Percentiles rank a stretch among this genome's conserved stretches.
Conservation (phyloP, 139 green algal species). For the Chlorella sp. region DNA sequence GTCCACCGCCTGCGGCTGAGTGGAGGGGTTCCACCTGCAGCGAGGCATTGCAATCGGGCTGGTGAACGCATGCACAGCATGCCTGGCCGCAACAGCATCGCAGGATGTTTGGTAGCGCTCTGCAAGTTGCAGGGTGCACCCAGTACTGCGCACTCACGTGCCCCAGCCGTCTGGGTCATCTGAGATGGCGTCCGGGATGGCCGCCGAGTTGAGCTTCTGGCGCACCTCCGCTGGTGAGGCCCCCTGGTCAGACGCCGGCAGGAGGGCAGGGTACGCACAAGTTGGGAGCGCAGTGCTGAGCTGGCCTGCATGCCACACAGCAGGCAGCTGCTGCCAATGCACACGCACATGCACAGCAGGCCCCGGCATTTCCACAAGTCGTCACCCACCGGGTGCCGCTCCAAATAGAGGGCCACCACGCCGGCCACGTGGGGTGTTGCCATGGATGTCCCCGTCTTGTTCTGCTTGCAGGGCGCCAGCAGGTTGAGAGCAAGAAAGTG, state of each 20-base stretch:
- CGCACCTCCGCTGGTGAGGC: slow-evolving; percentile 50
- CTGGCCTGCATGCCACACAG: background rate
- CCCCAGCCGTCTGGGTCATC: slow-evolving; percentile 52
- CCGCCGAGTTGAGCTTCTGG: slow-evolving; percentile 46
- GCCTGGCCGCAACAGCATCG: too few relatives aligned
- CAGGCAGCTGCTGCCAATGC: background rate
- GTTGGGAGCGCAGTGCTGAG: background rate
- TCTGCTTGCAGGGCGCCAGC: too few relatives aligned
- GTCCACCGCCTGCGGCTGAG: slow-evolving; percentile 31
- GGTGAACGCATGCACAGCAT: too few relatives aligned
- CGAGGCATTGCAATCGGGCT: too few relatives aligned
- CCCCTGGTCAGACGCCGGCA: too few relatives aligned
- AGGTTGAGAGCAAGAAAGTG: too few relatives aligned
- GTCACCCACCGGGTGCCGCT: slow-evolving; percentile 43
- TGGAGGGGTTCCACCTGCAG: slow-evolving; percentile 25
- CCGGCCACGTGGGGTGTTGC: slow-evolving; percentile 67
- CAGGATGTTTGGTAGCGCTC: too few relatives aligned
- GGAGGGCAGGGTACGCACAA: background rate
- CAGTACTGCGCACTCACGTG: too few relatives aligned
- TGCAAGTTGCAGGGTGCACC: too few relatives aligned
- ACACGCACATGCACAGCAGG: background rate
- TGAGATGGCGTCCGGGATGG: slow-evolving; percentile 10
- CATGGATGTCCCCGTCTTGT: slow-evolving; percentile 54
- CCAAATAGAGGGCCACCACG: slow-evolving; percentile 60
- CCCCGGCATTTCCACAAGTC: background rate